Percentiles rank a stretch among this genome's conserved stretches.
Evolutionary conservation across 116 monocot species (phyloP).

Genomic region (Zostera marina): DNA sequence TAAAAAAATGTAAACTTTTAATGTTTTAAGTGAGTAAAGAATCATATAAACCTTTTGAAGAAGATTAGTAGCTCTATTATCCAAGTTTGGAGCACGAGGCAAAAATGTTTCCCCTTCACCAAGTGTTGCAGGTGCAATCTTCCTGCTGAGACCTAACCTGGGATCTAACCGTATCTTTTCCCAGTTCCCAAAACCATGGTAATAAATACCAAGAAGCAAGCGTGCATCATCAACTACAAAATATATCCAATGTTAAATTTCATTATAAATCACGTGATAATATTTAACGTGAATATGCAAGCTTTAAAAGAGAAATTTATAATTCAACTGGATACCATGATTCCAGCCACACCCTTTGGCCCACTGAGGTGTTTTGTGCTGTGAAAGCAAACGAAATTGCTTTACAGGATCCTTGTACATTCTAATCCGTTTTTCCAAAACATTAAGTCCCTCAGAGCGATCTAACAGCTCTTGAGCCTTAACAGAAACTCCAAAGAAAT

Average conservation of each 20-base stretch:
- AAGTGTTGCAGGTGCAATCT: slow-evolving; percentile 81
- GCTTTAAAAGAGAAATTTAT: background rate
- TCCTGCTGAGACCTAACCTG: slow-evolving; percentile 59
- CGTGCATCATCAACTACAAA: slow-evolving; percentile 90
- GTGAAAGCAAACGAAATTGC: slow-evolving; percentile 64
- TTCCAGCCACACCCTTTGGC: slow-evolving; percentile 96
- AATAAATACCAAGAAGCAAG: slow-evolving; percentile 84
- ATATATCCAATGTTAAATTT: background rate
- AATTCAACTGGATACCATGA: slow-evolving; percentile 31
- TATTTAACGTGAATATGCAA: background rate
- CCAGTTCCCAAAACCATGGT: slow-evolving; percentile 98
- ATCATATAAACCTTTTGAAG: slow-evolving; percentile 55
- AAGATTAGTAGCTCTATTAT: slow-evolving; percentile 83
- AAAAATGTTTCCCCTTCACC: slow-evolving; percentile 88
- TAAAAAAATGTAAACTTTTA: no score
- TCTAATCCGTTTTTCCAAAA: slow-evolving; percentile 72
- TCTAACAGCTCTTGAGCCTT: slow-evolving; percentile 74
- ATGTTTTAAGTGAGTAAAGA: background rate
- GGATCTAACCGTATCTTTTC: slow-evolving; percentile 88
- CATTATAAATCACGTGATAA: slow-evolving; percentile 2
- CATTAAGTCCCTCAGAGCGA: slow-evolving; percentile 78
- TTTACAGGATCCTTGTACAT: slow-evolving; percentile 74
- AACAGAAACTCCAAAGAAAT: slow-evolving; percentile 94
- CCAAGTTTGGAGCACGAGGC: slow-evolving; percentile 95
- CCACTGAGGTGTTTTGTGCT: slow-evolving; percentile 95